phyloP scores from a whole-genome alignment of 202 grass and related monocot species.

The Zoysia matrella region DNA sequence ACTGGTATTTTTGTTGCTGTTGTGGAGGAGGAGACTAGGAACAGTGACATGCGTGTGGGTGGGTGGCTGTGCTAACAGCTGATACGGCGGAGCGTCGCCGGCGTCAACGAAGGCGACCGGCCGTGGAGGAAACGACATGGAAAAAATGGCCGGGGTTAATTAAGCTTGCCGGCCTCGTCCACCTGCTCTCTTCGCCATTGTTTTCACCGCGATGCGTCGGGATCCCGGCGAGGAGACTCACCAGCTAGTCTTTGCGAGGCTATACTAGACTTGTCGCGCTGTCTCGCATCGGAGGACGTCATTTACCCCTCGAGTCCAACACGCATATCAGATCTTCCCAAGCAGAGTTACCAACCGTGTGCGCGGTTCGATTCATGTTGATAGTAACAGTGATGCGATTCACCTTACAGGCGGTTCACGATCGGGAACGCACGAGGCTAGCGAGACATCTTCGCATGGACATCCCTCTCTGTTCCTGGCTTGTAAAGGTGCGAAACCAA shows the following conservation, averaged over 20 bases:
- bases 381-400: too few relatives aligned
- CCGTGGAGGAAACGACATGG: slow-evolving; percentile 16
- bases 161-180: background rate
- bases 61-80: background rate
- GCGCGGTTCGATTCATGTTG: too few relatives aligned
- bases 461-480: slow-evolving; percentile 4
- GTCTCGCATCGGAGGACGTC: too few relatives aligned
- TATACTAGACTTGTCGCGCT: too few relatives aligned
- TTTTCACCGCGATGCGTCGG: too few relatives aligned
- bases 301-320: too few relatives aligned
- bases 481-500: slow-evolving; percentile 17
- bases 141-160: background rate
- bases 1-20: too few relatives aligned
- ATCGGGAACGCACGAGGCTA: background rate
- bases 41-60: background rate
- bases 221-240: too few relatives aligned
- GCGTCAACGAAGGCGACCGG: slow-evolving; percentile 40
- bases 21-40: slow-evolving; percentile 29
- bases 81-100: slow-evolving; percentile 1
- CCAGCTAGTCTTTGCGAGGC: too few relatives aligned
- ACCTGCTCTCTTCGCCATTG: background rate
- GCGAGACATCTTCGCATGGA: background rate
- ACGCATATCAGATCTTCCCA: too few relatives aligned
- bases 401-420: background rate
- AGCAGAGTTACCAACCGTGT: too few relatives aligned